A percentile compares a stretch with the other conserved stretches of the same genome.
These are phyloP conservation scores for Microbotryomycetes sp. DNA, from an alignment of 1,284 basidiomycete genomes.

Conservation along the genomic window DNA sequence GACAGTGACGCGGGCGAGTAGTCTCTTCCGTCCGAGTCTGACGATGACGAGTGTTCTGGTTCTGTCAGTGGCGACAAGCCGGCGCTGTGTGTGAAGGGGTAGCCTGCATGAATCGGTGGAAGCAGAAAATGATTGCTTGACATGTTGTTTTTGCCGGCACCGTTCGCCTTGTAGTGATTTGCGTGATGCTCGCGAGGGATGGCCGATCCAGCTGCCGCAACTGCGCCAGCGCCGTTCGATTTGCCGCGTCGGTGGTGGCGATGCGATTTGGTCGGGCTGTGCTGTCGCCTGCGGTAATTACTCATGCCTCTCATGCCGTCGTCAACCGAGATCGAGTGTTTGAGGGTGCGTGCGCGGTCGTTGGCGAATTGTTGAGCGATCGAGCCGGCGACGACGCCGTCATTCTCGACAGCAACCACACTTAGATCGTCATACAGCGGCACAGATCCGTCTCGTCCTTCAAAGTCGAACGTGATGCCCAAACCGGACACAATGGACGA, in stretches of 20 bases:
- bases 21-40: slow-evolving; percentile 6
- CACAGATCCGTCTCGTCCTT: background rate
- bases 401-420: background rate
- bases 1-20: slow-evolving; percentile 24
- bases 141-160: too few species aligned
- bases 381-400: background rate
- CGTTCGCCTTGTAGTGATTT: too few species aligned
- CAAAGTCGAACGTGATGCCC: slow-evolving; percentile 22
- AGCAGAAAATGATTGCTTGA: too few species aligned
- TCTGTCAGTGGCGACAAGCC: background rate
- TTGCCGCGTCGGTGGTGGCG: too few species aligned
- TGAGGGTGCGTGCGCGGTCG: background rate
- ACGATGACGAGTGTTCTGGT: background rate
- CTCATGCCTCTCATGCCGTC: background rate
- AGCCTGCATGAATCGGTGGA: too few species aligned
- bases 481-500: slow-evolving; percentile 14
- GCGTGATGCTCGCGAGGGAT: too few species aligned
- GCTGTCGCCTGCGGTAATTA: background rate
- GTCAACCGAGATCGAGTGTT: slow-evolving; percentile 17
- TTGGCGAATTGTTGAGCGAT: background rate
- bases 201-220: too few species aligned
- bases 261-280: too few species aligned
- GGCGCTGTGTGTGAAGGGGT: background rate
- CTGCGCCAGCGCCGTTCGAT: too few species aligned
- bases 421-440: background rate